These are phyloP conservation scores for Phlyctochytrium arcticum DNA, from an alignment of 192 early-diverging fungal genomes.

Conservation along the genomic window DNA sequence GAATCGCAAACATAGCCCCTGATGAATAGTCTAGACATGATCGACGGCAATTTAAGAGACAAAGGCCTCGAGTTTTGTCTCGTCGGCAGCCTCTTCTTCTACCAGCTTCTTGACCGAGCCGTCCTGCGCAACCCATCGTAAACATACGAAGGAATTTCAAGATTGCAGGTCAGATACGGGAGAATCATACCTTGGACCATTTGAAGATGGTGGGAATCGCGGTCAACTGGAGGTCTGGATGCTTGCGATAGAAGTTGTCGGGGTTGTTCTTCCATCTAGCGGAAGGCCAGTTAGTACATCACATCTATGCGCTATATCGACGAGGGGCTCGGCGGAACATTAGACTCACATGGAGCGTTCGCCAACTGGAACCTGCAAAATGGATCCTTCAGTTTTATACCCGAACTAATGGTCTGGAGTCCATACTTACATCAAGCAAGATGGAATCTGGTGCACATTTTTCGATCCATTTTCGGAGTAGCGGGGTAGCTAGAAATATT, in stretches of 20 bases:
- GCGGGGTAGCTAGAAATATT: slow-evolving; percentile 31
- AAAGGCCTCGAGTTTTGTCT: neutral
- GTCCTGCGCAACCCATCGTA: neutral
- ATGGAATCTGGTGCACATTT: slow-evolving; percentile 27
- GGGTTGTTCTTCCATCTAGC: slow-evolving; percentile 14
- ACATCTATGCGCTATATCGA: neutral
- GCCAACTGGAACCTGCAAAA: neutral
- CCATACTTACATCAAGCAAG: slow-evolving; percentile 39
- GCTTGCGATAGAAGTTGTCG: slow-evolving; percentile 32
- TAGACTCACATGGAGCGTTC: slow-evolving; percentile 5
- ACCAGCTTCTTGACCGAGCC: neutral
- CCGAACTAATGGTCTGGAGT: slow-evolving; percentile 21
- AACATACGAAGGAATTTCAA: neutral
- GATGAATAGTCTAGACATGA: no score
- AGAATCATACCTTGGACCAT: neutral
- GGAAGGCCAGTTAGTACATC: neutral
- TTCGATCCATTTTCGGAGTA: slow-evolving; percentile 31
- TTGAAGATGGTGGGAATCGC: slow-evolving; percentile 41
- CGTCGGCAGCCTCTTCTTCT: neutral
- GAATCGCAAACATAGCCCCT: no score
- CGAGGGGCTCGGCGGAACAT: neutral
- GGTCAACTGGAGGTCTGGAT: slow-evolving; percentile 17
- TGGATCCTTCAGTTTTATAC: neutral
- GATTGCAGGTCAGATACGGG: neutral
- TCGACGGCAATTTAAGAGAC: neutral